These are phyloP conservation scores for Macrolepiota albuminosa DNA, from an alignment of 768 basidiomycete species.

Conservation along the genomic window DNA sequence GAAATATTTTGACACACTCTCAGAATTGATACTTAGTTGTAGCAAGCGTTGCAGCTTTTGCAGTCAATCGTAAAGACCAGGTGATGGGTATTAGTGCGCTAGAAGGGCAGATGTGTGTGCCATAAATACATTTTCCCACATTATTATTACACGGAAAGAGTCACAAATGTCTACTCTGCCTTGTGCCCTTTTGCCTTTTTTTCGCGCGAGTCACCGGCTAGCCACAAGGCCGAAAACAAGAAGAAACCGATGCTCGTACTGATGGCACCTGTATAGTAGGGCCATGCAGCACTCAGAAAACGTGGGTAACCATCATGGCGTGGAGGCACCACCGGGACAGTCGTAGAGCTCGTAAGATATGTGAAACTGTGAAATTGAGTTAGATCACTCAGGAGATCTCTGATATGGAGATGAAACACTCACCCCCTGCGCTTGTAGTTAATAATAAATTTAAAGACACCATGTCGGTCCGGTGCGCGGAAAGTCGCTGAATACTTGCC, in stretches of 20 bases:
- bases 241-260: conserved; percentile 85
- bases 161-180: conserved; percentile 31
- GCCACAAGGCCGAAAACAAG: conserved; percentile 83
- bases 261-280: conserved; percentile 89
- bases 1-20: background rate
- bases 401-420: conserved; percentile 19
- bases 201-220: conserved; percentile 75
- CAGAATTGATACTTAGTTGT: background rate
- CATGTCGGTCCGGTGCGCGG: conserved; percentile 91
- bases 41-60: background rate
- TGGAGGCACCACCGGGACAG: conserved; percentile 86
- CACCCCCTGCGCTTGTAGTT: conserved; percentile 89
- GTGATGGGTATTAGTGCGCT: background rate
- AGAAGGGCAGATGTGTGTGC: background rate
- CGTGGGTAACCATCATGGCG: conserved; percentile 94
- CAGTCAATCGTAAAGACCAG: background rate
- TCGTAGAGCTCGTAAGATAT: conserved; percentile 67
- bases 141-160: conserved; percentile 3
- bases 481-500: conserved; percentile 81
- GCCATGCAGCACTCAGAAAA: conserved; percentile 94
- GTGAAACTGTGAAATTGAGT: conserved; percentile 48
- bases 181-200: conserved; percentile 45
- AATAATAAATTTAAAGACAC: conserved; percentile 96
- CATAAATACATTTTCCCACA: conserved; percentile 10
- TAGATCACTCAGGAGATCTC: conserved; percentile 1